Percentiles rank a stretch among this genome's conserved stretches.
These are phyloP conservation scores for Perkinsus olseni DNA, from an alignment of 169 alveolate genomes.

Conservation along the genomic window DNA sequence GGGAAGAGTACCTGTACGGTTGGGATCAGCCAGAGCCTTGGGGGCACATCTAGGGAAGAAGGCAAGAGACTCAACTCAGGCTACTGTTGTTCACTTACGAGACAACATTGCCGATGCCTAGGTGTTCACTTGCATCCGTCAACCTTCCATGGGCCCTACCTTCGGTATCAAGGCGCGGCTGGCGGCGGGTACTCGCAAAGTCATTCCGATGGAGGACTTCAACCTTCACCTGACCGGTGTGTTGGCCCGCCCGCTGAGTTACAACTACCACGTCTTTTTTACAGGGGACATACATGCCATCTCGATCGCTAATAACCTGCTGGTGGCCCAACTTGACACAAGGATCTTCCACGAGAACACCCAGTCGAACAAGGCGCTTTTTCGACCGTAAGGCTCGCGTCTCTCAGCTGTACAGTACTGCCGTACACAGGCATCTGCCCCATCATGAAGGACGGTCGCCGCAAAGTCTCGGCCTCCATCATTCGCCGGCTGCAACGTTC, in stretches of 20 bases:
- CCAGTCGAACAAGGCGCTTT: background rate
- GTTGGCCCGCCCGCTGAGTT: background rate
- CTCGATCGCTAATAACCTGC: background rate
- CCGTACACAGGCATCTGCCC: background rate
- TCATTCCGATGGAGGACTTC: slow-evolving; percentile 14
- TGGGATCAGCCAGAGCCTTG: background rate
- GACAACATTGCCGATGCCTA: background rate
- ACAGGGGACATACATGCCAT: slow-evolving; percentile 13
- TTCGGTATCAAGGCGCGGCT: slow-evolving; percentile 15
- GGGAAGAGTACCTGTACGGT: slow-evolving; percentile 15
- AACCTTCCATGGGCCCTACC: slow-evolving; percentile 4
- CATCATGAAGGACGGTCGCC: background rate
- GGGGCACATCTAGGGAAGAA: background rate
- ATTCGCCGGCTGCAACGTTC: background rate
- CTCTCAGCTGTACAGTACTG: background rate
- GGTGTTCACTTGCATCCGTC: background rate
- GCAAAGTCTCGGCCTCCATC: background rate
- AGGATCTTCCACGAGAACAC: slow-evolving; percentile 10
- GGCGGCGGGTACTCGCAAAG: slow-evolving; percentile 7
- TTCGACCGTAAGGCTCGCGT: background rate
- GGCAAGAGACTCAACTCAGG: background rate
- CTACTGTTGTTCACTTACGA: background rate
- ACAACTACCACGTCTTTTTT: background rate
- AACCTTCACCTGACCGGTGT: slow-evolving; percentile 12
- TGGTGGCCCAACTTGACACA: background rate